These are phyloP conservation scores for Diplogelasinospora grovesii DNA, from an alignment of 495 filamentous ascomycete genomes.

Conservation along the genomic window DNA sequence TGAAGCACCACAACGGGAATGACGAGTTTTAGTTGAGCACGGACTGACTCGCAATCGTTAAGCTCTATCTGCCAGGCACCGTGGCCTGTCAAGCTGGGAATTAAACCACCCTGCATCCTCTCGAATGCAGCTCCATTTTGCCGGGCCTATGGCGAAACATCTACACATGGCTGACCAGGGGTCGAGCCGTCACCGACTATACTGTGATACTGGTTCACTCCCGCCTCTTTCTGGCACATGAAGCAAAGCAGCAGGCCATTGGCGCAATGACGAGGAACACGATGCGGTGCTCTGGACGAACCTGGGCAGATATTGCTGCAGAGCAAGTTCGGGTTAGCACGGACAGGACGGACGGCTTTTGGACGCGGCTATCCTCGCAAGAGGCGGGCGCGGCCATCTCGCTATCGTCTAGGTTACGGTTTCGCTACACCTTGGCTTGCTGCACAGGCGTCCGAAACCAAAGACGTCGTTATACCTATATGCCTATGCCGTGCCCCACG, in stretches of 20 bases:
- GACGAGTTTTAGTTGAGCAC: constrained; percentile 12
- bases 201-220: constrained; percentile 4
- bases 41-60: neutral
- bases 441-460: neutral
- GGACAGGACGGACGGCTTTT: neutral
- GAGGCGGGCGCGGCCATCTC: too few species aligned
- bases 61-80: constrained; percentile 13
- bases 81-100: constrained; percentile 5
- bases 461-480: too few species aligned
- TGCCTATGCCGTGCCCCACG: too few species aligned
- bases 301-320: neutral
- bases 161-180: constrained; percentile 26
- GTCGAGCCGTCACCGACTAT: constrained; percentile 7
- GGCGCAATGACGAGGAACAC: neutral
- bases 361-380: neutral
- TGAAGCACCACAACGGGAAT: constrained; percentile 10
- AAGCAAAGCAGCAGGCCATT: constrained; percentile 13
- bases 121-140: constrained; percentile 21
- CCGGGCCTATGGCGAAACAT: constrained; percentile 24
- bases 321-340: neutral
- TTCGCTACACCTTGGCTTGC: too few species aligned
- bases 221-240: constrained; percentile 5
- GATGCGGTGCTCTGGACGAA: neutral
- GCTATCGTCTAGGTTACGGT: too few species aligned
- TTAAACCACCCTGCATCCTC: constrained; percentile 10